Evolutionary conservation across 1,139 yeast genomes (phyloP).

Genomic region (Casaregolazyma lundiana): DNA sequence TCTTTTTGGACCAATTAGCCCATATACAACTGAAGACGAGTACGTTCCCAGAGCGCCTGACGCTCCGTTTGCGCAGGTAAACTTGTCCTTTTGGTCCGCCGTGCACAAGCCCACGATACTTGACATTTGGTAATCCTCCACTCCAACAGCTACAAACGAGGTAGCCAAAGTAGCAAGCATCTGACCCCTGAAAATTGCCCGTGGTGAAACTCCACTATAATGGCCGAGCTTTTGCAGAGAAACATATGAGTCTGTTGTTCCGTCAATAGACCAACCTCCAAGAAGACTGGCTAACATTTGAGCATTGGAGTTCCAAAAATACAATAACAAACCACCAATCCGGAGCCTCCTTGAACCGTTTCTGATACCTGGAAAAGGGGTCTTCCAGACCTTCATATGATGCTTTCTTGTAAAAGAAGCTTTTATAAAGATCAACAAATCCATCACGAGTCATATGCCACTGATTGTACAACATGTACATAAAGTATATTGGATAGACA

Average conservation of each 20-base stretch:
- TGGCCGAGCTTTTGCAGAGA: conserved; percentile 54
- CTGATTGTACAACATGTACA: conserved; percentile 22
- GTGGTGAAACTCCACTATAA: conserved; percentile 51
- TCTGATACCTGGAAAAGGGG: conserved; percentile 53
- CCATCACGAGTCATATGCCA: conserved; percentile 23
- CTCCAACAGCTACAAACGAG: conserved; percentile 43
- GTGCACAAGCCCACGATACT: conserved; percentile 29
- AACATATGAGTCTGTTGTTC: conserved; percentile 42
- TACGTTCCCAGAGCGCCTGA: conserved; percentile 44
- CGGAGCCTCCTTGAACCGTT: conserved; percentile 54
- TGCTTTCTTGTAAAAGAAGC: conserved; percentile 28
- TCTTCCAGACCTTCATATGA: conserved; percentile 34
- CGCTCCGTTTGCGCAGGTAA: conserved; percentile 33
- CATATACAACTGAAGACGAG: conserved; percentile 52
- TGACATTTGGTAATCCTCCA: conserved; percentile 43
- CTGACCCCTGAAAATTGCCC: conserved; percentile 52
- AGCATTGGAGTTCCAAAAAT: conserved; percentile 49
- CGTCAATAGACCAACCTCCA: conserved; percentile 57
- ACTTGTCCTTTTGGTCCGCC: conserved; percentile 30
- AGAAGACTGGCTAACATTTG: conserved; percentile 51
- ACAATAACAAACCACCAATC: conserved; percentile 52
- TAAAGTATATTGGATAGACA: conserved; percentile 24
- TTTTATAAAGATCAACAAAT: conserved; percentile 17
- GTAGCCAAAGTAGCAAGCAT: conserved; percentile 34
- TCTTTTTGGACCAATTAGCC: conserved; percentile 58